A percentile compares a stretch with the other conserved stretches of the same genome.
Evolutionary conservation across 2,329 filamentous ascomycete genomes (phyloP).

Genomic region (Podosphaera leucotricha): DNA sequence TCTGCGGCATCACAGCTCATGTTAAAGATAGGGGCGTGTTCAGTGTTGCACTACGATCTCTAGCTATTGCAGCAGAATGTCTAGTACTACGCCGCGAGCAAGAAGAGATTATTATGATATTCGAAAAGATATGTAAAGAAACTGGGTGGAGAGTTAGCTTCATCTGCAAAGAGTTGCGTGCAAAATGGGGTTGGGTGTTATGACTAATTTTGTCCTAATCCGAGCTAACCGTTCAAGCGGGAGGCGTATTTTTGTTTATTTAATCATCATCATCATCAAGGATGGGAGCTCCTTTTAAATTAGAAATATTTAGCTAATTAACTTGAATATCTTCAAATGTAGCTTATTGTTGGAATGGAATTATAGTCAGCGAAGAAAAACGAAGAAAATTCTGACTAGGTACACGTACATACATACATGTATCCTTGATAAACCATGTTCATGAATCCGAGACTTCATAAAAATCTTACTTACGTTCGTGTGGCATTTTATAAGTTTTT

Average conservation of each 20-base stretch:
- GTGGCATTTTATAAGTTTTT: no score
- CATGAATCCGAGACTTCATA: no score
- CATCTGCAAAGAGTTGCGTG: conserved; percentile 48
- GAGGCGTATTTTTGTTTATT: not conserved
- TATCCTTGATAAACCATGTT: no score
- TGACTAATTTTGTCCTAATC: not conserved
- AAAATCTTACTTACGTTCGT: no score
- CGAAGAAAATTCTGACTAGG: no score
- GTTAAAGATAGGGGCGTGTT: conserved; percentile 60
- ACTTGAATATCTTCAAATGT: no score
- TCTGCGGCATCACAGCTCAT: conserved; percentile 76
- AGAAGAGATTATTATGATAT: conserved; percentile 54
- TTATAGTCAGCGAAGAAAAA: no score
- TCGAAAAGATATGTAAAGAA: conserved; percentile 50
- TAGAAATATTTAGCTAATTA: no score
- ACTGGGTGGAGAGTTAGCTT: conserved; percentile 59
- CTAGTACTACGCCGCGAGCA: conserved; percentile 48
- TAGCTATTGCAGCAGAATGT: conserved; percentile 54
- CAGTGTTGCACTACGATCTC: conserved; percentile 53
- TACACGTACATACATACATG: no score
- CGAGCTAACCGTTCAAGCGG: not conserved
- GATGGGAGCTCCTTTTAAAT: no score
- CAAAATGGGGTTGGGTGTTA: conserved; percentile 49
- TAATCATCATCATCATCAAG: no score
- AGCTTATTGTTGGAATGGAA: no score